Evolutionary conservation across 2,329 filamentous ascomycete species (phyloP).

Genomic region (Trematosphaeria pertusa): DNA sequence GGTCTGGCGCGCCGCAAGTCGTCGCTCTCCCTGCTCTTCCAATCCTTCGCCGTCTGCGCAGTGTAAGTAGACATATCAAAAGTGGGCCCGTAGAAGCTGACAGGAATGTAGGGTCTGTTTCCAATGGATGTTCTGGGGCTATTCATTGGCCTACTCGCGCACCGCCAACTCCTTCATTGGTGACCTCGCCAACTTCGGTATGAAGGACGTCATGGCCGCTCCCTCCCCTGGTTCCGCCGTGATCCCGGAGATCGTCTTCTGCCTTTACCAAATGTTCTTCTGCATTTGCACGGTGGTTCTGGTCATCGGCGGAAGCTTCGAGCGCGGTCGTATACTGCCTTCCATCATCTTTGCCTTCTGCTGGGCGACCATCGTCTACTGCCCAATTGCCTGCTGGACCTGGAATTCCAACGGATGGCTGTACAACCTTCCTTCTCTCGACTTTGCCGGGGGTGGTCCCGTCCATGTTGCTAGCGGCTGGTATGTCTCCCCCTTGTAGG

Average conservation of each 20-base stretch:
- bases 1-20: slow-evolving; percentile 69
- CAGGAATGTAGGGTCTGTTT: slow-evolving; percentile 53
- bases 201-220: slow-evolving; percentile 66
- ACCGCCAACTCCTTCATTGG: slow-evolving; percentile 69
- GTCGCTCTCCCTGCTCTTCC: slow-evolving; percentile 67
- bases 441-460: slow-evolving; percentile 68
- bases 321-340: slow-evolving; percentile 68
- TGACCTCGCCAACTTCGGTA: slow-evolving; percentile 66
- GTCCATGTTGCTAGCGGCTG: slow-evolving; percentile 70
- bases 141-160: slow-evolving; percentile 67
- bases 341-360: slow-evolving; percentile 69
- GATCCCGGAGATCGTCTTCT: slow-evolving; percentile 71
- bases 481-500: slow-evolving; percentile 33
- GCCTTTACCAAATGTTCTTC: slow-evolving; percentile 70
- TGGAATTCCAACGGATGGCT: slow-evolving; percentile 74
- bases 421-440: slow-evolving; percentile 65
- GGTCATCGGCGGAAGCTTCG: slow-evolving; percentile 69
- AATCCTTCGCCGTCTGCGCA: slow-evolving; percentile 64
- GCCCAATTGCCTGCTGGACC: slow-evolving; percentile 69
- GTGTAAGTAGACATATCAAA: slow-evolving; percentile 45
- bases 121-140: slow-evolving; percentile 71
- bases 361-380: slow-evolving; percentile 72
- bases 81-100: too few species aligned
- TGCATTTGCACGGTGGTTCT: slow-evolving; percentile 68
- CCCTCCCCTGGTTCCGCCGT: slow-evolving; percentile 64